phyloP scores from a whole-genome alignment of 345 rosid genomes.

The Lepidium aucheri region DNA sequence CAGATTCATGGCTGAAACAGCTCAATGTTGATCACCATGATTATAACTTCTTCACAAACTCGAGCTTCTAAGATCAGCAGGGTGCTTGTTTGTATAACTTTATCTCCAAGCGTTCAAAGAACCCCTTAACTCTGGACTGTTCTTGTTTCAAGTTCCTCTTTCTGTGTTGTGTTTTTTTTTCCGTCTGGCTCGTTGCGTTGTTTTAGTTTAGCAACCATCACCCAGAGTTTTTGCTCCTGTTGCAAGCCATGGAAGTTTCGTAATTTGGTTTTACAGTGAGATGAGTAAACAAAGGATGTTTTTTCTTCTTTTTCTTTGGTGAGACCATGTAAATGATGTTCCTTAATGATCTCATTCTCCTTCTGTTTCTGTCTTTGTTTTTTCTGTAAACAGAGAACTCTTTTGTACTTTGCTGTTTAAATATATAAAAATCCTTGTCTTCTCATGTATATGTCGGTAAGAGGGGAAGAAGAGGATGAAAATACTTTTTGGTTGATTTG shows the following conservation, averaged over 20 bases:
- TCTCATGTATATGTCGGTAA: slow-evolving; percentile 20
- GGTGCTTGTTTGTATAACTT: neutral
- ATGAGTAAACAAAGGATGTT: slow-evolving; percentile 4
- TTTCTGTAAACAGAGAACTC: neutral
- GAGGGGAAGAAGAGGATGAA: neutral
- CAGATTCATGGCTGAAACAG: slow-evolving; percentile 85
- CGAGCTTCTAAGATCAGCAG: neutral
- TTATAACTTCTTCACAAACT: slow-evolving; percentile 42
- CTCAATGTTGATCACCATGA: slow-evolving; percentile 66
- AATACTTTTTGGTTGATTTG: neutral
- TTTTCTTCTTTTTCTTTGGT: neutral
- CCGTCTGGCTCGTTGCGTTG: slow-evolving; percentile 19
- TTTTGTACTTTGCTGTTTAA: slow-evolving; percentile 4
- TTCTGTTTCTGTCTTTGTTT: neutral
- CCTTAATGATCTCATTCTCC: neutral
- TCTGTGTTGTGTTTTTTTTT: neutral
- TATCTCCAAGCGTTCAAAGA: neutral
- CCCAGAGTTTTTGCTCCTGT: slow-evolving; percentile 8
- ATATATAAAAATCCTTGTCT: neutral
- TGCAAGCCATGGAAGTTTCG: slow-evolving; percentile 23
- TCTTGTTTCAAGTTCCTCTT: neutral
- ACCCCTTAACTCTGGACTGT: neutral
- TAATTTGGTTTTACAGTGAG: neutral
- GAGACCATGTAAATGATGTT: slow-evolving; percentile 22
- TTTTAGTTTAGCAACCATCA: slow-evolving; percentile 19